Percentiles rank a stretch among this genome's conserved stretches.
Conservation (phyloP, 306 rosid species). For the Gillenia trifoliata region DNA sequence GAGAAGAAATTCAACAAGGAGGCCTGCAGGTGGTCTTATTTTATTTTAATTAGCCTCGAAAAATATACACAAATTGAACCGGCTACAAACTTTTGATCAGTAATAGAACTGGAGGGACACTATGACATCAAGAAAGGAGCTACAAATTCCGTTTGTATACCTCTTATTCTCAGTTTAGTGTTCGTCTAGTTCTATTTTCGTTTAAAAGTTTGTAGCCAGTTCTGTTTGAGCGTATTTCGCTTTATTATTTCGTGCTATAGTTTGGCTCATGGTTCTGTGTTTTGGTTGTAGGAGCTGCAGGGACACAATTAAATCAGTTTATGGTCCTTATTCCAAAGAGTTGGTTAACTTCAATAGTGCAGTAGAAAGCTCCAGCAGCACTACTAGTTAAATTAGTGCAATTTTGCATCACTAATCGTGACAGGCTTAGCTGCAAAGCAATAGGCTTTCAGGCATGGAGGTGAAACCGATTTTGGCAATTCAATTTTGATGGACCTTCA, state of each 20-base stretch:
- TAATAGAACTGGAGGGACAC: too few species aligned
- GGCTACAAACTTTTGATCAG: too few species aligned
- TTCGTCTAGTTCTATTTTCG: too few species aligned
- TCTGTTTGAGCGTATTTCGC: too few species aligned
- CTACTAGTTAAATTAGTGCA: slow-evolving; percentile 16
- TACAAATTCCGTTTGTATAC: too few species aligned
- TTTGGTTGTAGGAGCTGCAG: slow-evolving; percentile 62
- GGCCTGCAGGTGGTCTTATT: slow-evolving; percentile 72
- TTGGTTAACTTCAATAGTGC: slow-evolving; percentile 51
- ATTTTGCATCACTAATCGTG: neutral
- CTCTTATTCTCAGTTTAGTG: too few species aligned
- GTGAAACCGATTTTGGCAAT: neutral
- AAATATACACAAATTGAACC: too few species aligned
- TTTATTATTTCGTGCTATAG: neutral
- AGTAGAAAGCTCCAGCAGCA: slow-evolving; percentile 22
- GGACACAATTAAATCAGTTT: slow-evolving; percentile 67
- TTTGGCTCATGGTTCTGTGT: neutral
- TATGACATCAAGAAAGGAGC: too few species aligned
- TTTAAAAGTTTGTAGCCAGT: too few species aligned
- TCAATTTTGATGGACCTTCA: neutral
- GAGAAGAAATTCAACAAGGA: slow-evolving; percentile 67
- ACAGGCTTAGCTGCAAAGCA: neutral
- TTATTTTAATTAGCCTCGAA: too few species aligned
- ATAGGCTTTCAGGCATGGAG: too few species aligned
- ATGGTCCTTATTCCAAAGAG: slow-evolving; percentile 75